Evolutionary conservation across 768 basidiomycete genomes (phyloP).

Genomic region (Agrocybe praecox): DNA sequence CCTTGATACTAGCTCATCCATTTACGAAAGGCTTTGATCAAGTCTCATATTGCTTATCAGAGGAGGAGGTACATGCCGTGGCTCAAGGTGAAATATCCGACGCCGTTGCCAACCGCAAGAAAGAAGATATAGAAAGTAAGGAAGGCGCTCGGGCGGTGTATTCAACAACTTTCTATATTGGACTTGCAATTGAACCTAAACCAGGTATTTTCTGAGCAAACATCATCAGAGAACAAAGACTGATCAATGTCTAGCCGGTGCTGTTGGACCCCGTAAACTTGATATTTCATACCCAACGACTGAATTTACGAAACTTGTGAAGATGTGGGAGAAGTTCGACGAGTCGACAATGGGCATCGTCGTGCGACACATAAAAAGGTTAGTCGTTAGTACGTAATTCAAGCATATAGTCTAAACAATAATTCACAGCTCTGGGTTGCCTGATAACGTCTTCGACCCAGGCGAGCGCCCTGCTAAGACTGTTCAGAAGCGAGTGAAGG

Average conservation of each 20-base stretch:
- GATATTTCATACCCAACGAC: constrained; percentile 98
- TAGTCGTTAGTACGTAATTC: constrained; percentile 15
- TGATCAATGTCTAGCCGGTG: constrained; percentile 54
- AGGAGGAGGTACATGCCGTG: constrained; percentile 86
- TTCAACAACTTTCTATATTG: constrained; percentile 98
- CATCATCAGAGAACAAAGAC: too few species aligned
- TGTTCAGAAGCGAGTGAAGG: constrained; percentile 77
- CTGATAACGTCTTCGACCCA: constrained; percentile 81
- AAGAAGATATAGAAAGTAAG: constrained; percentile 76
- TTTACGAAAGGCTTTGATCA: constrained; percentile 94
- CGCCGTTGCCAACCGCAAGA: constrained; percentile 68
- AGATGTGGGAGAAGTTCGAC: constrained; percentile 95
- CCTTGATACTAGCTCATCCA: constrained; percentile 90
- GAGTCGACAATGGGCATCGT: constrained; percentile 92
- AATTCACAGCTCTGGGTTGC: constrained; percentile 61
- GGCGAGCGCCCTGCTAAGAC: constrained; percentile 78
- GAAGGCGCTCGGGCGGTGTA: constrained; percentile 80
- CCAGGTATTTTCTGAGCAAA: constrained; percentile 54
- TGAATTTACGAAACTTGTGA: constrained; percentile 92
- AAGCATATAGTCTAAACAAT: constrained; percentile 1
- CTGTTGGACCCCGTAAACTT: constrained; percentile 77
- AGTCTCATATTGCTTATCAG: constrained; percentile 78
- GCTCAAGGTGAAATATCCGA: constrained; percentile 87
- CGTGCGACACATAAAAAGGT: constrained; percentile 93
- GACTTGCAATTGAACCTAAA: constrained; percentile 89